Evolutionary conservation across 192 early-diverging fungal genomes (phyloP).

Genomic region (Backusella mclennaniae): DNA sequence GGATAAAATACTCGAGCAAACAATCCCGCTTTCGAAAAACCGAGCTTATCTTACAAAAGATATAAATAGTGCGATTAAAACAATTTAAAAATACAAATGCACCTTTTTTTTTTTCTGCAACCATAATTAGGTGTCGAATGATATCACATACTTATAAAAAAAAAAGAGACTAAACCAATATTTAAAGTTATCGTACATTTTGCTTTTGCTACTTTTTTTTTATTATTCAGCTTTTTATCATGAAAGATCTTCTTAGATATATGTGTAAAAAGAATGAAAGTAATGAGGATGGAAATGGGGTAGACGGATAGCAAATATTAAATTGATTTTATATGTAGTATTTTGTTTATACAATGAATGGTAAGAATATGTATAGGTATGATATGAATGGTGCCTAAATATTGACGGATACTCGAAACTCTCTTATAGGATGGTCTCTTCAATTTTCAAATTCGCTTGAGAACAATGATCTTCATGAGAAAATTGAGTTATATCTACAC

Average conservation of each 20-base stretch:
- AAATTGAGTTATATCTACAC: conserved; percentile 11
- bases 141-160: background rate
- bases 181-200: background rate
- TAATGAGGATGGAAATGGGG: too few relatives aligned
- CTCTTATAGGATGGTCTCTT: too few relatives aligned
- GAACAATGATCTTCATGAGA: conserved; percentile 16
- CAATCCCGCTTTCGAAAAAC: background rate
- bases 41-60: background rate
- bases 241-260: background rate
- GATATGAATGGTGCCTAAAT: too few relatives aligned
- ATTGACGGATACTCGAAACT: too few relatives aligned
- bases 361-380: too few relatives aligned
- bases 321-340: too few relatives aligned
- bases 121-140: background rate
- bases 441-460: background rate
- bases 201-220: background rate
- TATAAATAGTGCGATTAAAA: background rate
- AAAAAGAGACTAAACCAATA: background rate
- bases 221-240: background rate
- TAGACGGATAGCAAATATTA: too few relatives aligned
- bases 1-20: background rate
- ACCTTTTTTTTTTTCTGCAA: background rate
- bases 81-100: background rate
- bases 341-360: too few relatives aligned
- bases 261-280: too few relatives aligned